Evolutionary conservation across 305 asterid species (phyloP).

Genomic region (Fraxinus nigra): DNA sequence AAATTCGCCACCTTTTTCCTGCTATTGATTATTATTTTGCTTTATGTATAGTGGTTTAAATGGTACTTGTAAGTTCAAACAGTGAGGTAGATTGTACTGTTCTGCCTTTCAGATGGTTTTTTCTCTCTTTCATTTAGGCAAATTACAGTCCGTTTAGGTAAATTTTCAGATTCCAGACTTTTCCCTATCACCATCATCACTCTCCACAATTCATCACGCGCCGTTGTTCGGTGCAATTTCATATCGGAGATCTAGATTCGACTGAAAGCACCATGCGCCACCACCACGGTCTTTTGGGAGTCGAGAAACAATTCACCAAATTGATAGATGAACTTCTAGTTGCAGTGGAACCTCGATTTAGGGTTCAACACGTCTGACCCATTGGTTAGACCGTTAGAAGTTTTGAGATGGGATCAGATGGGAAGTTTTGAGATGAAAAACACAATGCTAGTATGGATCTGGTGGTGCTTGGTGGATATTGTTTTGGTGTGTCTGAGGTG

Average conservation of each 20-base stretch:
- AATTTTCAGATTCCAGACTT: neutral
- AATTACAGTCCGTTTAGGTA: neutral
- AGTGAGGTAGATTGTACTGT: neutral
- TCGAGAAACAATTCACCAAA: neutral
- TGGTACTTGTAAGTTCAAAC: neutral
- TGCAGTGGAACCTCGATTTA: neutral
- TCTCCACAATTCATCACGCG: neutral
- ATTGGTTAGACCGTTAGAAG: neutral
- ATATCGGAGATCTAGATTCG: neutral
- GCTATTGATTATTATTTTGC: neutral
- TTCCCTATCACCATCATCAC: neutral
- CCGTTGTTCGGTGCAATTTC: neutral
- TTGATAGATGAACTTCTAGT: neutral
- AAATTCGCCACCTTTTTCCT: neutral
- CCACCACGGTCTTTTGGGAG: neutral
- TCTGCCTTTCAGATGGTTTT: neutral
- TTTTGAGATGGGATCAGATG: neutral
- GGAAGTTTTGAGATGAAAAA: neutral
- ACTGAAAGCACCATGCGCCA: neutral
- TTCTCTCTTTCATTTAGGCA: neutral
- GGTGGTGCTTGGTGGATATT: neutral
- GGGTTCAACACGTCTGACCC: neutral
- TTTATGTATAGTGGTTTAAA: neutral
- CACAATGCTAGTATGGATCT: neutral
- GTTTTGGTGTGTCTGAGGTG: neutral